These are phyloP conservation scores for Graphilbum fragrans DNA, from an alignment of 2,329 filamentous ascomycete species.

Conservation along the genomic window DNA sequence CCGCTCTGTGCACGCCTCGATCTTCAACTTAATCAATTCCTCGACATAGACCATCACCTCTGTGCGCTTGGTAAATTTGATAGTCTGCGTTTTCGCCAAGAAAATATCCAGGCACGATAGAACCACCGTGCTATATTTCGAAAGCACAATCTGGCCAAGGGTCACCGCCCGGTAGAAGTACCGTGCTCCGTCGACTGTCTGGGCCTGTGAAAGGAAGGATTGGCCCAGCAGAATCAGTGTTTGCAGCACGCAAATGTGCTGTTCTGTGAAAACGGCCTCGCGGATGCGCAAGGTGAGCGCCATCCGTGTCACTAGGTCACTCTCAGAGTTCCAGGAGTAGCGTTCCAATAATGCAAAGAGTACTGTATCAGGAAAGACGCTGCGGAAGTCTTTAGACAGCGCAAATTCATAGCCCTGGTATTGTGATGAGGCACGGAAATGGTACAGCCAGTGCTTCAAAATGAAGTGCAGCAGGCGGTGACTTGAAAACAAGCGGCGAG, in stretches of 20 bases:
- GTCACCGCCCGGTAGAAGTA: constrained; percentile 23
- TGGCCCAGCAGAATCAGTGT: constrained; percentile 23
- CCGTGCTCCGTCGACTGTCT: constrained; percentile 15
- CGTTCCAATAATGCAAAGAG: constrained; percentile 23
- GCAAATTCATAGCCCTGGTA: constrained; percentile 15
- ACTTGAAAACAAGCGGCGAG: constrained; percentile 14
- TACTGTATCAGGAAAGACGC: constrained; percentile 22
- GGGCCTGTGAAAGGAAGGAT: constrained; percentile 16
- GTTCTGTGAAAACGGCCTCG: constrained; percentile 21
- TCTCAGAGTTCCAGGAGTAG: constrained; percentile 15
- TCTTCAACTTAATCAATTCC: constrained; percentile 25
- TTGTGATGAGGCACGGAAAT: constrained; percentile 22
- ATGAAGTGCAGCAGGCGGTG: constrained; percentile 22
- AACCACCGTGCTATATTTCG: constrained; percentile 19
- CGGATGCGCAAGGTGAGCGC: constrained; percentile 22
- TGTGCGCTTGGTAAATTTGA: constrained; percentile 21
- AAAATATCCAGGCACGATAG: constrained; percentile 23
- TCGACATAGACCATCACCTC: constrained; percentile 23
- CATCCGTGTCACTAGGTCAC: constrained; percentile 16
- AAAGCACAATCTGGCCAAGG: constrained; percentile 19
- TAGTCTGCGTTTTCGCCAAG: constrained; percentile 20
- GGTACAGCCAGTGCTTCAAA: constrained; percentile 22
- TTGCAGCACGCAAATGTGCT: constrained; percentile 22
- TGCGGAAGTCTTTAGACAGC: constrained; percentile 20
- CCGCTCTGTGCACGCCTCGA: constrained; percentile 22